Conservation (phyloP, 2,329 filamentous ascomycete genomes). For the Botrytis fragariae region DNA sequence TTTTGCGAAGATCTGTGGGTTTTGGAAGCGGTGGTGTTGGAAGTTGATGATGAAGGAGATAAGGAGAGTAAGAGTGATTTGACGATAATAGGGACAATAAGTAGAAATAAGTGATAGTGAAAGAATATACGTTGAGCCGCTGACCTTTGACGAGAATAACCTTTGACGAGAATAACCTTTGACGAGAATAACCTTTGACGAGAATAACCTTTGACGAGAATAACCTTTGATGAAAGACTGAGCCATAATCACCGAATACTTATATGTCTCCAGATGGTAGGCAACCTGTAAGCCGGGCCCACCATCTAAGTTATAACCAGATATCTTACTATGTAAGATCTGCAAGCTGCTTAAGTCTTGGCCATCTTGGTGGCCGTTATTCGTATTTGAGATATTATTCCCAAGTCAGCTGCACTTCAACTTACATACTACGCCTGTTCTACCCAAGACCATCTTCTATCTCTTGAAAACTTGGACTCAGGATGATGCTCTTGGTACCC, state of each 20-base stretch:
- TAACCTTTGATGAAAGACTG: no score
- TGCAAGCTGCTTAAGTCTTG: neutral
- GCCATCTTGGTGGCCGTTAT: neutral
- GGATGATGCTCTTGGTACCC: no score
- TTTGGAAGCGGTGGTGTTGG: no score
- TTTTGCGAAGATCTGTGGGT: no score
- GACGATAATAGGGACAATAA: neutral
- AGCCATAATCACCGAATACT: neutral
- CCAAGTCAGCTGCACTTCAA: neutral
- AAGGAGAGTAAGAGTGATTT: neutral
- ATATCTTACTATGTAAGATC: neutral
- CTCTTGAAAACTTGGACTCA: neutral
- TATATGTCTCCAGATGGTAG: neutral
- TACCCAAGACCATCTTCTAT: neutral
- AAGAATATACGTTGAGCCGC: neutral
- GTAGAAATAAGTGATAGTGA: neutral
- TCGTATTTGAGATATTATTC: neutral
- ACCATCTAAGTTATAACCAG: neutral
- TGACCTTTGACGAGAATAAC: no score
- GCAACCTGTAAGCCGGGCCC: accelerated
- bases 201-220: no score
- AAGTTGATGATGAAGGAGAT: neutral
- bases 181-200: no score
- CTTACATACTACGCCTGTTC: neutral
- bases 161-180: no score